Percentiles rank a stretch among this genome's conserved stretches.
Evolutionary conservation across 352 stramenopile species (phyloP).

Genomic region (Pythium oligandrum): DNA sequence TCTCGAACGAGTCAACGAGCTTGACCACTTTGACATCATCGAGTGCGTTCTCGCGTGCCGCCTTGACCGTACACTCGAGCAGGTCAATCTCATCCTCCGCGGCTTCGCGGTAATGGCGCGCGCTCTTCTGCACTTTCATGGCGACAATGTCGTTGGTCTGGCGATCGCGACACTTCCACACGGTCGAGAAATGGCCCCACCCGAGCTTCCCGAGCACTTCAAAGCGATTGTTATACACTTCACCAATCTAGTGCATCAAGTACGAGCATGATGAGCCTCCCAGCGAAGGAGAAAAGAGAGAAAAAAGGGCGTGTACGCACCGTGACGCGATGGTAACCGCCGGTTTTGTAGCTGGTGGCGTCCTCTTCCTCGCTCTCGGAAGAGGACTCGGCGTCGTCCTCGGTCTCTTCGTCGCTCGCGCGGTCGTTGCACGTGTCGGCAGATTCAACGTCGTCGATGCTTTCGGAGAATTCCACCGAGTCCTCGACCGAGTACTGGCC

Average conservation of each 20-base stretch:
- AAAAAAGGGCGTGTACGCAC: slow-evolving; percentile 19
- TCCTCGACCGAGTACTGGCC: too few relatives aligned
- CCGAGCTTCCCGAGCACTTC: slow-evolving; percentile 98
- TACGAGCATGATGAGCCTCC: too few relatives aligned
- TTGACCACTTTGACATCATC: slow-evolving; percentile 50
- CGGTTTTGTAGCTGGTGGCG: slow-evolving; percentile 92
- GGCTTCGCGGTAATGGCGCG: slow-evolving; percentile 97
- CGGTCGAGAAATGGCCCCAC: slow-evolving; percentile 99
- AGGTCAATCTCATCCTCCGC: slow-evolving; percentile 98
- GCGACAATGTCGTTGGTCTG: slow-evolving; percentile 86
- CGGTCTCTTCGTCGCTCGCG: slow-evolving; percentile 7
- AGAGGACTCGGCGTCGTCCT: slow-evolving; percentile 87
- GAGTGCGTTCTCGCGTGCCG: slow-evolving; percentile 26
- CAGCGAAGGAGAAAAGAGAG: too few relatives aligned
- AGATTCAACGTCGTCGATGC: too few relatives aligned
- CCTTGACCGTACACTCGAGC: slow-evolving; percentile 87
- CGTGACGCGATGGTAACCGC: slow-evolving; percentile 97
- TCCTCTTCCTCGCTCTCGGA: slow-evolving; percentile 91
- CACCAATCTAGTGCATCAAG: slow-evolving; percentile 41
- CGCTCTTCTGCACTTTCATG: slow-evolving; percentile 97
- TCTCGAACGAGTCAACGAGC: slow-evolving; percentile 95
- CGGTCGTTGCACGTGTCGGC: slow-evolving; percentile 4
- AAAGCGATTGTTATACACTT: slow-evolving; percentile 93
- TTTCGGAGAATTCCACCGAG: too few relatives aligned
- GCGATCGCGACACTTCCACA: slow-evolving; percentile 97